Percentiles rank a stretch among this genome's conserved stretches.
phyloP scores from a whole-genome alignment of 1,284 basidiomycete genomes.

The Trametes sp. region DNA sequence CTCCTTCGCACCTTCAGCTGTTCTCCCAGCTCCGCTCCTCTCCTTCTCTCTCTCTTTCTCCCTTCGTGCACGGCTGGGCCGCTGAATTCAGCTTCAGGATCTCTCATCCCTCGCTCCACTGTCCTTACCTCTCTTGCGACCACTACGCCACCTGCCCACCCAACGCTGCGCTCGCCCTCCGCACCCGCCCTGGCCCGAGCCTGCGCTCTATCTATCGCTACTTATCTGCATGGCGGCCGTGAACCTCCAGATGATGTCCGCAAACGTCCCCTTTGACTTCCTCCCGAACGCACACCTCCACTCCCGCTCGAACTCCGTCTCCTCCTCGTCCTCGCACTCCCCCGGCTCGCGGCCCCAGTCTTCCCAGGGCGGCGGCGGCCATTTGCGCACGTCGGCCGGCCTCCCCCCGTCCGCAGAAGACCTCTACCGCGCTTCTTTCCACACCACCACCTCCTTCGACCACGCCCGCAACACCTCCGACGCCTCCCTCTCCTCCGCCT shows the following conservation, averaged over 20 bases:
- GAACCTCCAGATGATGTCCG: slow-evolving; percentile 75
- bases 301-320: slow-evolving; percentile 79
- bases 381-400: slow-evolving; percentile 55
- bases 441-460: slow-evolving; percentile 44
- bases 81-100: slow-evolving; percentile 45
- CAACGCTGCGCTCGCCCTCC: neutral
- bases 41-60: slow-evolving; percentile 35
- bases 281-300: slow-evolving; percentile 66
- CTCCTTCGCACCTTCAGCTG: slow-evolving; percentile 2
- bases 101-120: slow-evolving; percentile 31
- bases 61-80: slow-evolving; percentile 48
- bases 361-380: slow-evolving; percentile 62
- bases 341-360: slow-evolving; percentile 78
- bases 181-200: slow-evolving; percentile 3
- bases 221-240: slow-evolving; percentile 67
- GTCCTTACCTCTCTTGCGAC: slow-evolving; percentile 37
- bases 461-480: slow-evolving; percentile 46
- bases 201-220: slow-evolving; percentile 35
- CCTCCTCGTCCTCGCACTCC: slow-evolving; percentile 74
- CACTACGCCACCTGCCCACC: neutral
- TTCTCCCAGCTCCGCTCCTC: slow-evolving; percentile 18
- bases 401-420: slow-evolving; percentile 66
- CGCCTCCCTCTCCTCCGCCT: slow-evolving; percentile 52
- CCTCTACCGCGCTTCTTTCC: slow-evolving; percentile 68
- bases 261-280: slow-evolving; percentile 73